Percentiles rank a stretch among this genome's conserved stretches.
Evolutionary conservation across 2,329 filamentous ascomycete genomes (phyloP).

Genomic region (Akanthomyces muscarius): DNA sequence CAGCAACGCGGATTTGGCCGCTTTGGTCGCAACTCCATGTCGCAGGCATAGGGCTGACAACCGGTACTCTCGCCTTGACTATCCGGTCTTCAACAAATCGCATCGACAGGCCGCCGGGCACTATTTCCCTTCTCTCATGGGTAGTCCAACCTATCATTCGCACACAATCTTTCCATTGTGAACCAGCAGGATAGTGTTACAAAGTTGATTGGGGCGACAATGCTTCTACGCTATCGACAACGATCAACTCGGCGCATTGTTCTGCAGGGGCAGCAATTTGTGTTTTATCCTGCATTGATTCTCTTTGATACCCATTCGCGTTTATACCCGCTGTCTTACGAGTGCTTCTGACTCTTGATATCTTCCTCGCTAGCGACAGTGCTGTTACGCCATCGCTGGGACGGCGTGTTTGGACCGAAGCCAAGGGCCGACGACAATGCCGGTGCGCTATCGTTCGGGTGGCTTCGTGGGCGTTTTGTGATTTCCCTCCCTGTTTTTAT

Average conservation of each 20-base stretch:
- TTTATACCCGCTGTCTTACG: slow-evolving; percentile 43
- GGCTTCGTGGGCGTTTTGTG: slow-evolving; percentile 45
- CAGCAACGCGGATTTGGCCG: slow-evolving; percentile 56
- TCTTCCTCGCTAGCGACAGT: slow-evolving; percentile 49
- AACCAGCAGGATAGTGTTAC: not conserved
- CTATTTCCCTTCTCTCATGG: slow-evolving; percentile 18
- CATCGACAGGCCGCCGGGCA: slow-evolving; percentile 14
- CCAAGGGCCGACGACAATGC: slow-evolving; percentile 47
- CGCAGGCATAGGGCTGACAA: slow-evolving; percentile 22
- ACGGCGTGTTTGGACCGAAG: slow-evolving; percentile 50
- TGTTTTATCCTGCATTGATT: slow-evolving; percentile 24
- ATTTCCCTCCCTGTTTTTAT: slow-evolving; percentile 11
- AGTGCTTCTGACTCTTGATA: slow-evolving; percentile 26
- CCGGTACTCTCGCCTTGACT: slow-evolving; percentile 17
- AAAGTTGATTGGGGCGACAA: slow-evolving; percentile 38
- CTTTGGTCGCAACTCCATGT: slow-evolving; percentile 31
- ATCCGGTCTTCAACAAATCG: slow-evolving; percentile 30
- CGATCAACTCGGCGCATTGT: not conserved
- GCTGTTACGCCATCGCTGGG: slow-evolving; percentile 54
- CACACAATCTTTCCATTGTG: not conserved
- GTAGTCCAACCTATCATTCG: slow-evolving; percentile 38
- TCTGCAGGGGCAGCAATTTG: not conserved
- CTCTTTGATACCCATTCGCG: slow-evolving; percentile 42
- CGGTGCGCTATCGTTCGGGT: slow-evolving; percentile 47
- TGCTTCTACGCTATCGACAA: slow-evolving; percentile 50